A percentile compares a stretch with the other conserved stretches of the same genome.
Evolutionary conservation across 176 grass and related monocot genomes (phyloP).

Genomic region (Leersia perrieri): DNA sequence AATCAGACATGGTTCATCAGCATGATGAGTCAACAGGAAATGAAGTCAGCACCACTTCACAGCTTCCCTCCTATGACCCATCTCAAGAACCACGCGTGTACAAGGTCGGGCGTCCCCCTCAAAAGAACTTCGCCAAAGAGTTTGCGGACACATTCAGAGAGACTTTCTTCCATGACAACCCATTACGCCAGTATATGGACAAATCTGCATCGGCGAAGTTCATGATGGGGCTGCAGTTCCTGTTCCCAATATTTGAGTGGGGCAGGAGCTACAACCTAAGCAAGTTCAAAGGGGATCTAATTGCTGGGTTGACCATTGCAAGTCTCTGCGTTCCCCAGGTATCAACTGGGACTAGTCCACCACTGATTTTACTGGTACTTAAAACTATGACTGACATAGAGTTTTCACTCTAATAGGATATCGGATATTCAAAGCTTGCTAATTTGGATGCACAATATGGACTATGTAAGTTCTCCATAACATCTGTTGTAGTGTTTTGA

Average conservation of each 20-base stretch:
- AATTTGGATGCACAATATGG: slow-evolving; percentile 88
- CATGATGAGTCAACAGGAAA: slow-evolving; percentile 24
- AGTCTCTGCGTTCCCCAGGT: slow-evolving; percentile 98
- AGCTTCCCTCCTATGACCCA: background rate
- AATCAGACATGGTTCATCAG: slow-evolving; percentile 43
- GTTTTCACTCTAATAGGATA: slow-evolving; percentile 62
- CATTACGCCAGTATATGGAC: slow-evolving; percentile 63
- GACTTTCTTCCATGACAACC: slow-evolving; percentile 83
- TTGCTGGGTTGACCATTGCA: slow-evolving; percentile 91
- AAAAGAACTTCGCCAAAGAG: slow-evolving; percentile 52
- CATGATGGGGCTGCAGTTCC: slow-evolving; percentile 54
- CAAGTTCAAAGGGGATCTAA: slow-evolving; percentile 86
- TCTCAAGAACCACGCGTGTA: slow-evolving; percentile 35
- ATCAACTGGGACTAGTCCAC: slow-evolving; percentile 19
- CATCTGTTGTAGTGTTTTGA: background rate
- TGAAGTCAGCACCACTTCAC: slow-evolving; percentile 20
- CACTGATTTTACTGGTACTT: background rate
- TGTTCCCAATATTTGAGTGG: slow-evolving; percentile 89
- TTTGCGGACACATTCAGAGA: slow-evolving; percentile 62
- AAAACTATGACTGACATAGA: slow-evolving; percentile 2
- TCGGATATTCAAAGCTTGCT: slow-evolving; percentile 88
- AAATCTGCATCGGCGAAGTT: slow-evolving; percentile 51
- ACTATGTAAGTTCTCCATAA: slow-evolving; percentile 58
- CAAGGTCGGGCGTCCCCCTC: slow-evolving; percentile 73
- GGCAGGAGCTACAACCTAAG: slow-evolving; percentile 57